Conservation (phyloP, 139 green algal species). For the Eudorina sp. region DNA sequence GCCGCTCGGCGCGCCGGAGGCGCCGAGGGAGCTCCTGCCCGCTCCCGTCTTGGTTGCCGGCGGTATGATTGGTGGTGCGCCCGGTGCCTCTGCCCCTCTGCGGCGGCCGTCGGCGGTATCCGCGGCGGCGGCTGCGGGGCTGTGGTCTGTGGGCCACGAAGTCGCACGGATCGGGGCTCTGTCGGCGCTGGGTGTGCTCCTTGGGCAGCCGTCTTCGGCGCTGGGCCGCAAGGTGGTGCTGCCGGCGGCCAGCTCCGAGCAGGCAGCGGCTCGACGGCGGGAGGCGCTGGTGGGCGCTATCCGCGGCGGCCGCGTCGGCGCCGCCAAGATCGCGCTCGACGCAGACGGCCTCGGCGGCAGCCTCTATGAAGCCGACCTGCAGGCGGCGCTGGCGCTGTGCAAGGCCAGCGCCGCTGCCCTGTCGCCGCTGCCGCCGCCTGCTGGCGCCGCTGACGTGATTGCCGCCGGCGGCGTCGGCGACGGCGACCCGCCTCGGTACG, state of each 20-base stretch:
- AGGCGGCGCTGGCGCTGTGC: conserved; percentile 26
- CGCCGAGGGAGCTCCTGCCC: conserved; percentile 15
- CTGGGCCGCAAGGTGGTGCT: neutral
- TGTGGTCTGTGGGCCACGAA: conserved; percentile 30
- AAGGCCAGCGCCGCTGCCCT: neutral
- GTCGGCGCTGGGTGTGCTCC: neutral
- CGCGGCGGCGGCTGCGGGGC: neutral
- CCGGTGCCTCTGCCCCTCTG: too few relatives aligned
- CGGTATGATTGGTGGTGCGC: too few relatives aligned
- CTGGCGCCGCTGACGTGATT: neutral
- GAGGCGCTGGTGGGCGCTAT: conserved; percentile 24
- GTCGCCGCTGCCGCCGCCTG: neutral
- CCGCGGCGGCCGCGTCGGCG: conserved; percentile 24
- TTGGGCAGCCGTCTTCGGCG: neutral
- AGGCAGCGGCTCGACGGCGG: neutral
- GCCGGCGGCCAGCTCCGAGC: neutral
- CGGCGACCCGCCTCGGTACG: conserved; percentile 4
- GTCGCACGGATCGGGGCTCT: conserved; percentile 17
- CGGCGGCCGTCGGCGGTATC: neutral
- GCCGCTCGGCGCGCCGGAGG: neutral
- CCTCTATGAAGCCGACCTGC: conserved; percentile 30
- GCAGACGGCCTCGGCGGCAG: neutral
- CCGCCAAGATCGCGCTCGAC: conserved; percentile 28
- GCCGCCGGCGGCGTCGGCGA: neutral
- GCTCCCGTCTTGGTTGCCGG: neutral